phyloP scores from a whole-genome alignment of 495 filamentous ascomycete genomes.

The Xylaria bambusicola region DNA sequence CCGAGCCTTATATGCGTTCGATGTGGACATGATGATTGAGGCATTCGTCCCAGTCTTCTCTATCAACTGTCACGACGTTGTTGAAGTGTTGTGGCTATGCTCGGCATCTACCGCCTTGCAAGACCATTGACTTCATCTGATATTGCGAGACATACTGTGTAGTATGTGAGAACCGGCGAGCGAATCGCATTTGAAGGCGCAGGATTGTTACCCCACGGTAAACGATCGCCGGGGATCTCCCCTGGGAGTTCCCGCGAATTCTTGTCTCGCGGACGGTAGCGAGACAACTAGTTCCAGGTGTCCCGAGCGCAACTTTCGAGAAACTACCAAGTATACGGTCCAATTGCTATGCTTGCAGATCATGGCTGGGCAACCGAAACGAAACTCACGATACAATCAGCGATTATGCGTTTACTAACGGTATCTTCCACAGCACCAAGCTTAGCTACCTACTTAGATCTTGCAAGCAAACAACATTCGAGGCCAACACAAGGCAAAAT shows the following conservation, averaged over 20 bases:
- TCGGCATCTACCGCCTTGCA: background rate
- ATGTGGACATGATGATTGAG: background rate
- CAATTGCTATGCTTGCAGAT: constrained; percentile 2
- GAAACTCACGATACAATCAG: background rate
- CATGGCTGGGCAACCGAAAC: background rate
- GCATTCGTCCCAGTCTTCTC: background rate
- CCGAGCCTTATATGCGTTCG: constrained; percentile 1
- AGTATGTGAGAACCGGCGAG: constrained; percentile 7
- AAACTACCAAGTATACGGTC: background rate
- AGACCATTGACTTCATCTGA: constrained; percentile 10
- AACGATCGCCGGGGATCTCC: constrained; percentile 11
- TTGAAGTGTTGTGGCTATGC: constrained; percentile 8
- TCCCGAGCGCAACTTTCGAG: background rate
- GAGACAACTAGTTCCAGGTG: constrained; percentile 10
- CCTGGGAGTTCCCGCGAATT: background rate
- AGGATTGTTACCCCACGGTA: background rate
- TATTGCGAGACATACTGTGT: constrained; percentile 9
- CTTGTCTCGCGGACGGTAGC: background rate
- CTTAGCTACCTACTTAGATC: too few relatives aligned
- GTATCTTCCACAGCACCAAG: background rate
- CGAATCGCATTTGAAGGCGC: constrained; percentile 12
- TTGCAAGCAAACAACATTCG: too few relatives aligned
- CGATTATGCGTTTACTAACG: background rate
- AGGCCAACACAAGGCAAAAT: too few relatives aligned
- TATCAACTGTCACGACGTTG: background rate